Base-by-base conservation (phyloP, 257 asterid species). In the Parsonsia alboflavescens region DNA sequence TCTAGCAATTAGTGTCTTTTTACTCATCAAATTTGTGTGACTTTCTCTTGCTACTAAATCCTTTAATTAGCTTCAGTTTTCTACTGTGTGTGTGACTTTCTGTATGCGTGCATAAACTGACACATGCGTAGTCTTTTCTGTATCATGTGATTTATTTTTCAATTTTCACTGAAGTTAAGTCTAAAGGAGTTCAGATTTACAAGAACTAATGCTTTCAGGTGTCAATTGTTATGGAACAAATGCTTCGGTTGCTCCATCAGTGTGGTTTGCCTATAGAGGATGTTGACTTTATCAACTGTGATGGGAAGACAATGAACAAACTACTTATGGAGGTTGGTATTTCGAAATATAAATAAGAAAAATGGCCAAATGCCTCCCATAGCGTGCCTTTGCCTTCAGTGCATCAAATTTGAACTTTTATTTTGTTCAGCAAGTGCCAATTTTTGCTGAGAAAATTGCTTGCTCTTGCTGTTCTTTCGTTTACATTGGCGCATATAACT, bases 271-370 rank as follows among this genome's bases (percentile, higher is more conserved):
- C 97, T 22, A 11, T 61, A 76, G 87, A 83, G 63, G 98, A 95
- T 77, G 98, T 90, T 67, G 99, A 95, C 81, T 95, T 90, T 86
- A 80, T 95, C 4, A 95, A 95, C 72, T 92, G 98, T 7, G 98
- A 90, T 80, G 99, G 98, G 70, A 86, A 79, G 71, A 86, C 90
- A 39, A 90, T 92, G 99, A 95, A 92, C 84, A 89, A 86, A 75
- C 85, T 95, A 72, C 93, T 95, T 58, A 21, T 85, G 86, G 93
- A 95, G 98, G 99, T 95, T 67, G 48, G 89, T 82, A 76, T 61
- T 62, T 65, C 10, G 39, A 39, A 17, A 19, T 65, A 65, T 65
- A 39, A 17, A 19, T 65, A 65, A 39, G 50, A 24, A 19, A 41
- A 65, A 8, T 15, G 16, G 39, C 41, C 26, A 50, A 56, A 57